Evolutionary conservation across 345 rosid genomes (phyloP).

Genomic region (Hibiscus mutabilis): DNA sequence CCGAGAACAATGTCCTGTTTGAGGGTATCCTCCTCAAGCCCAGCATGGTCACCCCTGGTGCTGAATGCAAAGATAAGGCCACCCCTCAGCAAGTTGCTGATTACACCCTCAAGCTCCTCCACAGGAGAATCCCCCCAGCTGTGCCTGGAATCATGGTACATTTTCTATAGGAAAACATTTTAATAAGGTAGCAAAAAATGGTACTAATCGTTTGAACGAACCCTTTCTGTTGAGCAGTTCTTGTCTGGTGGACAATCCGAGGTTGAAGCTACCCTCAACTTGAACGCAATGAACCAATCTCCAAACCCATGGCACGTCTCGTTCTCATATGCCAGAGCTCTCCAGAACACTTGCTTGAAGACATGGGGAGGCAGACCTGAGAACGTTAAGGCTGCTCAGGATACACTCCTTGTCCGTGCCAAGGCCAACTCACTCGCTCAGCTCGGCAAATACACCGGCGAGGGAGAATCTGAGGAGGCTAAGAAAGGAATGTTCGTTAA

Average conservation of each 20-base stretch:
- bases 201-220: too few relatives aligned
- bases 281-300: too few relatives aligned
- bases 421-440: constrained; percentile 88
- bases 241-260: too few relatives aligned
- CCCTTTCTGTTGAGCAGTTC: too few relatives aligned
- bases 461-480: too few relatives aligned
- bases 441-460: constrained; percentile 11
- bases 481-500: constrained; percentile 78
- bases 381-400: constrained; percentile 83
- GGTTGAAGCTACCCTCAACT: too few relatives aligned
- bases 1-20: constrained; percentile 91
- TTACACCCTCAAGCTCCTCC: constrained; percentile 93
- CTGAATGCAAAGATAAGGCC: constrained; percentile 81
- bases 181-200: too few relatives aligned
- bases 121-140: constrained; percentile 75
- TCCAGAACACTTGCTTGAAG: constrained; percentile 91
- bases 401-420: constrained; percentile 60
- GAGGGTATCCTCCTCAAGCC: constrained; percentile 98
- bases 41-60: constrained; percentile 99
- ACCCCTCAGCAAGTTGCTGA: constrained; percentile 78
- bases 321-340: constrained; percentile 27
- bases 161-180: not conserved
- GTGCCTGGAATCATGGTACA: constrained; percentile 98
- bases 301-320: too few relatives aligned
- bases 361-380: constrained; percentile 88